phyloP scores from a whole-genome alignment of 768 basidiomycete species.

The Panaeolus papilionaceus region DNA sequence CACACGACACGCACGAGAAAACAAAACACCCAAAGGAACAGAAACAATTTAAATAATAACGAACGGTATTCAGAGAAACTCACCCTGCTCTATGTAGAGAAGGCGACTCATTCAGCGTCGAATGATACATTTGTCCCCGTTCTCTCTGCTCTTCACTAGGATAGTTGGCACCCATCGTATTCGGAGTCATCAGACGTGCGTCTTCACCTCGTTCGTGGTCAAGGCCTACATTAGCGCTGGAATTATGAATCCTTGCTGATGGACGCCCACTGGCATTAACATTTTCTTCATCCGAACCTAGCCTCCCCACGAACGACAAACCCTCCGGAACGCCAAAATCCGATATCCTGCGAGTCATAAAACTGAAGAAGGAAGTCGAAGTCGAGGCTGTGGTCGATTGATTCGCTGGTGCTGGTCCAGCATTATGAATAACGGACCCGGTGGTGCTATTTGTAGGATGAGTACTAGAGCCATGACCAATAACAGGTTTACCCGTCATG shows the following conservation, averaged over 20 bases:
- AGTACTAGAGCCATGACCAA: slow-evolving; percentile 6
- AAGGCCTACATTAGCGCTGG: neutral
- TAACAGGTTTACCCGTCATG: slow-evolving; percentile 13
- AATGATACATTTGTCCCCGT: slow-evolving; percentile 9
- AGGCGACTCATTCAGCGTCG: slow-evolving; percentile 27
- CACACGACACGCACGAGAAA: slow-evolving; percentile 17
- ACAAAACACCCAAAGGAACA: no score
- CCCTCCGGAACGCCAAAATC: neutral
- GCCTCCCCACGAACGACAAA: neutral
- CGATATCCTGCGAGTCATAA: slow-evolving; percentile 1
- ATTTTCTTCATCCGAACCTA: slow-evolving; percentile 11
- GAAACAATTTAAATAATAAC: no score
- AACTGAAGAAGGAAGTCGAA: slow-evolving; percentile 3
- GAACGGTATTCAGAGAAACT: no score
- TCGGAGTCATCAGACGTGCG: neutral
- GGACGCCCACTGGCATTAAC: neutral
- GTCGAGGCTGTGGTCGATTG: slow-evolving; percentile 4
- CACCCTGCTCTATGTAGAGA: slow-evolving; percentile 62
- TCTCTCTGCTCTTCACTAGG: neutral
- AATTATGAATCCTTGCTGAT: neutral
- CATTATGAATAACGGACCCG: neutral
- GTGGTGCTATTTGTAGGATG: slow-evolving; percentile 9
- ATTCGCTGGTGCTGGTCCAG: neutral
- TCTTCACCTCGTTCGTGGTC: neutral
- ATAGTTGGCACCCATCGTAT: no score